Evolutionary conservation across 73 alveolate species (phyloP), one percentile per base, ranked within the genome.

Genomic region (Tetrahymena thermophila): DNA sequence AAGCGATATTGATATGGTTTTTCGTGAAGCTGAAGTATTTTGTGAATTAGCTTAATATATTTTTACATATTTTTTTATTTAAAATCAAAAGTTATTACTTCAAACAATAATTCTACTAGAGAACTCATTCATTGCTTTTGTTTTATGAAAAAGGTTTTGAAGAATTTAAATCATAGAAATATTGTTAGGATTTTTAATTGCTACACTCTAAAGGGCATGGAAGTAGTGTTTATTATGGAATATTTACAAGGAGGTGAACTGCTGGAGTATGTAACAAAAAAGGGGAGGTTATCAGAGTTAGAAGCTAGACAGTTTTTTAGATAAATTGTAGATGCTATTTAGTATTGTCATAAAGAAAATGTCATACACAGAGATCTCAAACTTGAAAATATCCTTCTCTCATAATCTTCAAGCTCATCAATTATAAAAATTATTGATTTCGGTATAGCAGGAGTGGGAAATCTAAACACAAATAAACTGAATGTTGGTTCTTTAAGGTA

Each of bases 211-310:
- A 97, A 99, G 1, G 97, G 97, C 37, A 98, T 98, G 95, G 99
- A 99, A 93, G 98, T 99, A 17, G 97, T 99, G 35, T 97, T 99
- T 85, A 99, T 99, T 21, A 99, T 99, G 99, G 99, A 99, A 95
- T 96, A 96, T 40, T 95, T 98, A 34, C 96, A 97, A 43, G 99
- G 99, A 71, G 99, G 99, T 21, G 99, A 98, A 57, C 95, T 98
- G 31, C 95, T 98, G 96, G 98, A 98, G 35, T 98, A 96, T 97
- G 97, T 98, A 34, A 96, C 96, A 34, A 98, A 97, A 83, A 96
- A 94, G 83, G 99, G 99, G 35, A 84, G 98, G 84, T 38, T 98
- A 35, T 94, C 95, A 56, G 99, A 98, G 93, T 43, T 40, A 10
- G 98, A 97, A 35, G 95, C 98, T 17, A 98, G 97, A 93, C 84